Evolutionary conservation across 2,329 filamentous ascomycete genomes (phyloP).

Genomic region (Knufia petricola): DNA sequence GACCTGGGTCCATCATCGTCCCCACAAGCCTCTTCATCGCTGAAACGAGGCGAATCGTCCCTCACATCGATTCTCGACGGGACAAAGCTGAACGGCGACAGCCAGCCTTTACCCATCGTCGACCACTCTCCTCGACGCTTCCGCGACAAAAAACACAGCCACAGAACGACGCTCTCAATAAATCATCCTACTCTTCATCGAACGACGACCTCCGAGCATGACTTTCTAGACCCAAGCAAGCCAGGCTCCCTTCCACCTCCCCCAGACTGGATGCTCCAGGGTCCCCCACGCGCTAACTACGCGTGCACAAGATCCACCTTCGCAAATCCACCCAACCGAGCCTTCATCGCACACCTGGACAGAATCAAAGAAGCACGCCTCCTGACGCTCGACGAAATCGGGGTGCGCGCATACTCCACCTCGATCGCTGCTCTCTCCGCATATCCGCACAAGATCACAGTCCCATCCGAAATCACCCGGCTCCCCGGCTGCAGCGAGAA

Average conservation of each 20-base stretch:
- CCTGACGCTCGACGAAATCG: constrained; percentile 65
- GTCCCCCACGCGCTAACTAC: constrained; percentile 45
- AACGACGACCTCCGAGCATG: constrained; percentile 70
- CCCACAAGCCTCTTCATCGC: background rate
- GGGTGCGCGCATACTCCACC: constrained; percentile 76
- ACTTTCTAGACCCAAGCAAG: constrained; percentile 29
- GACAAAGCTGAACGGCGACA: constrained; percentile 7
- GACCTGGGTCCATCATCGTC: background rate
- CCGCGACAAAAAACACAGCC: constrained; percentile 15
- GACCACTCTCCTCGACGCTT: constrained; percentile 20
- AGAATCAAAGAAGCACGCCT: constrained; percentile 63
- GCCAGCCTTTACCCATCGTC: constrained; percentile 9
- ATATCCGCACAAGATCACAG: constrained; percentile 55
- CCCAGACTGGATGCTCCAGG: constrained; percentile 59
- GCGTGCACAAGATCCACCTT: constrained; percentile 74
- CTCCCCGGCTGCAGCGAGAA: constrained; percentile 77
- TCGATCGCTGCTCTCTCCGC: constrained; percentile 75
- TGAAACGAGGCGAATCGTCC: background rate
- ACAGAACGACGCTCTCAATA: constrained; percentile 18
- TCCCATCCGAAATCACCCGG: constrained; percentile 33
- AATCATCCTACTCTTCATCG: constrained; percentile 45
- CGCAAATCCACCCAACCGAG: constrained; percentile 58
- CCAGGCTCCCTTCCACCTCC: constrained; percentile 48
- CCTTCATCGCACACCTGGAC: constrained; percentile 64
- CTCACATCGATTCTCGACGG: background rate